Base-by-base conservation (phyloP, 495 filamentous ascomycete genomes). In the Hypoxylon lenormandii region DNA sequence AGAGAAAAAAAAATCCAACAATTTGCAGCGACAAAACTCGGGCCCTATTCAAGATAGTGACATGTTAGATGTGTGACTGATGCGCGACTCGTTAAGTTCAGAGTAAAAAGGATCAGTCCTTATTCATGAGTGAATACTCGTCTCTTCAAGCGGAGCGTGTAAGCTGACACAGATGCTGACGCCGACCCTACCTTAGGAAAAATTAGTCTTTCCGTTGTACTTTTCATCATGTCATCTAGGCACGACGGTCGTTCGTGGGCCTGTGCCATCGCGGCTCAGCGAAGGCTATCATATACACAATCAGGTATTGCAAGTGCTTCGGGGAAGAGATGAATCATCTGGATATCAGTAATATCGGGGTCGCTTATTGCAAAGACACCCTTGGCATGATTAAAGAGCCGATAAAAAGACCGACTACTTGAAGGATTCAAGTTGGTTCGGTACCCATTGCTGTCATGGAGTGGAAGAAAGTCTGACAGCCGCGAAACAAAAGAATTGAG, bases 111-210 rank as follows among this genome's bases (percentile, higher is more conserved):
- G 38, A 1, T 42, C 38, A 42, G 30, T 3, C 10, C 3, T 33
- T 33, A 8, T 33, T 33, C 30, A 33, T 7, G 10, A 33, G 30
- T 16, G 16, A 19, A 45, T 45, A 21, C 16, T 45, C 3, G 1
- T 48, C 26, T 54, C 37, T 49, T 33, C 33, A 12, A 51, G 60
- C 22, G 21, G 43, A 28, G 33, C 33, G 21, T 50, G 60, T 64
- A 54, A 64, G 60, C 50, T 49, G 23, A 57, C 54, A 36, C 21
- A 5, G 15, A 46, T 53, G 47, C 48, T 46, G 47, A 53, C 21
- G 51, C 51, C 48, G 42, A 49, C 60, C 5, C 22, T 47, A 19
- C 21, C 13, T 3, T n/a, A 46, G 11, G 21, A 33, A 26, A 12
- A 23, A 5, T 8, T 22, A 36, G 16, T 48, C 4, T 30, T 21